Evolutionary conservation across 805 yeast species (phyloP), one percentile per base, ranked within the genome.

Genomic region (Starmera quercuum): DNA sequence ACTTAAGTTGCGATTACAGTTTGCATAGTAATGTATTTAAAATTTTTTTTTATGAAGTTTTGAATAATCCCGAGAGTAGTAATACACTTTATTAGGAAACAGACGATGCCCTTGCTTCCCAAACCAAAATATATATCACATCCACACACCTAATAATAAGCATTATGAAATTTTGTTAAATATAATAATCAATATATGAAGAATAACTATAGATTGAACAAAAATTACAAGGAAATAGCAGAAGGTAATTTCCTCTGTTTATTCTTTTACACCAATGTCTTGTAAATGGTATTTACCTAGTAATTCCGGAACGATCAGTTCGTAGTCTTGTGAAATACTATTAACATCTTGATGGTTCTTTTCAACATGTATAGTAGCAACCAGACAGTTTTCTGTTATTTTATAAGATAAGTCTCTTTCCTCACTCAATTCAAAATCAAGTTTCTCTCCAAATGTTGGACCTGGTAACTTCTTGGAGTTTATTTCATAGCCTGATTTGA

Each of bases 311-410:
- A 88, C 73, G 33, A 79, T 59, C 29, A 85, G 54, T 47, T 80
- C 82, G 56, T 85, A 88, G 25, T 66, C 78, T 18, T 66, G 65
- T 1, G 90, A 78, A 20, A 64, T 56, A 20, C 83, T 74, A 4
- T 61, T 53, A 1, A 59, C 41, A 37, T 73, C 66, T 3, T 42
- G 45, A 11, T 65, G 64, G 39, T 83, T 78, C 32, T 66, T 66
- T 53, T 87, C 96, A 28, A 85, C 81, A 45, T 80, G 86, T 24
- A 87, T 57, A 1, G 84, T 75, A 4, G 85, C 74, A 4, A 81
- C 75, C 29, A 87, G 54, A 7, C 85, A 69, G 30, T 73, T 72
- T 7, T 59, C 57, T 11, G 69, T 66, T 6, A 77, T 59, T 6
- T 81, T 82, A 45, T 82, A 82, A 26, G 66, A 60, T 26, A 66